Evolutionary conservation across 176 grass and related monocot species (phyloP).

Genomic region (Ananas comosus): DNA sequence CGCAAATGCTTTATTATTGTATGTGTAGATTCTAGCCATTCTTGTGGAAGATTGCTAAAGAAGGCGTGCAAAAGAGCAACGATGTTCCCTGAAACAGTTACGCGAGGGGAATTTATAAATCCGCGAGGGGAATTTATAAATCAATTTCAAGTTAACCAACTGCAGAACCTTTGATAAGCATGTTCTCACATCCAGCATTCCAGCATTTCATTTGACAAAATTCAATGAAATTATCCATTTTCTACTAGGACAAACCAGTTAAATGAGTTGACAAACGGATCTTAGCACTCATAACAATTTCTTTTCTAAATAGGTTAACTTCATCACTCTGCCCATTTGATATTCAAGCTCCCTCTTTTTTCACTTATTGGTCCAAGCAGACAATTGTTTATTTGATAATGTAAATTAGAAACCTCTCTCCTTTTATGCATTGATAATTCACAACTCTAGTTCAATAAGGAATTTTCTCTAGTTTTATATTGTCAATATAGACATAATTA

Average conservation of each 20-base stretch:
- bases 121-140: slow-evolving; percentile 1
- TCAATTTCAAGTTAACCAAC: not conserved
- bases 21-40: slow-evolving; percentile 94
- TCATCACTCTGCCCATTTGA: too few species aligned
- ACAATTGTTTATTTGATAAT: too few species aligned
- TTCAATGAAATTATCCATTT: not conserved
- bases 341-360: too few species aligned
- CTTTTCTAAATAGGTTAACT: too few species aligned
- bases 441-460: too few species aligned
- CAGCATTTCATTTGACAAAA: not conserved
- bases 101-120: slow-evolving; percentile 3
- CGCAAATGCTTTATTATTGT: slow-evolving; percentile 87
- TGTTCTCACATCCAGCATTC: too few species aligned
- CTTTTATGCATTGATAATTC: not conserved
- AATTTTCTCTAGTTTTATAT: not conserved
- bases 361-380: too few species aligned
- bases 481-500: not conserved
- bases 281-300: too few species aligned
- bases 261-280: too few species aligned
- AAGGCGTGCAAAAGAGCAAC: slow-evolving; percentile 87
- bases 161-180: too few species aligned
- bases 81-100: slow-evolving; percentile 64
- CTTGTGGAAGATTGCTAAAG: slow-evolving; percentile 96
- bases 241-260: too few species aligned
- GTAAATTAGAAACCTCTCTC: too few species aligned